Evolutionary conservation across 2,329 filamentous ascomycete genomes (phyloP).

Genomic region (Calonectria honghensis): DNA sequence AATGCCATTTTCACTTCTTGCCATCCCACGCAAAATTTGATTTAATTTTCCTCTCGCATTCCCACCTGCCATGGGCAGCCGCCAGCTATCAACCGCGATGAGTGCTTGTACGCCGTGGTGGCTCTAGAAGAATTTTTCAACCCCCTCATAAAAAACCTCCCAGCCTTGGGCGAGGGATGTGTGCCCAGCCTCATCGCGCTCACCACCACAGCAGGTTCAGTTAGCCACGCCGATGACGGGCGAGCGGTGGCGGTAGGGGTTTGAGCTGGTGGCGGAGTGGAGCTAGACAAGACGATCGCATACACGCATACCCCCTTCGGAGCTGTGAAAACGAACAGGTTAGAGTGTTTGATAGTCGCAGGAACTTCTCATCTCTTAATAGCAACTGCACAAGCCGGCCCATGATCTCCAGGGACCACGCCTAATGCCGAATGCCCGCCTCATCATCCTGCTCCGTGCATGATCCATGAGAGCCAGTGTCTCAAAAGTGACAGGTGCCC

Average conservation of each 20-base stretch:
- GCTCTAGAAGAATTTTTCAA: neutral
- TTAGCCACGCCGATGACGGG: constrained; percentile 43
- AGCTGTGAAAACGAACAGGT: constrained; percentile 33
- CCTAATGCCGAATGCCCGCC: constrained; percentile 28
- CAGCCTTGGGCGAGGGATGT: constrained; percentile 30
- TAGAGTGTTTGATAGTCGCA: constrained; percentile 45
- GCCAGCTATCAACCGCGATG: constrained; percentile 21
- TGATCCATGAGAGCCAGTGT: constrained; percentile 35
- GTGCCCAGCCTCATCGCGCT: constrained; percentile 41
- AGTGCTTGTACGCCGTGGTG: constrained; percentile 7
- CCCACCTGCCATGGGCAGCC: neutral
- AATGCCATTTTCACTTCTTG: constrained; percentile 1
- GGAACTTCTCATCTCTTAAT: constrained; percentile 40
- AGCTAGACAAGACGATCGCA: constrained; percentile 42
- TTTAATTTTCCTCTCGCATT: neutral
- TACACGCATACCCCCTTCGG: neutral
- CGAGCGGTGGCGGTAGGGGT: constrained; percentile 47
- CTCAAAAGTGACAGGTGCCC: constrained; percentile 45
- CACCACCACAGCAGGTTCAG: constrained; percentile 30
- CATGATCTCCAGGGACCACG: constrained; percentile 26
- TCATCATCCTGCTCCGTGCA: constrained; percentile 29
- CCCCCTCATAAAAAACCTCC: constrained; percentile 3
- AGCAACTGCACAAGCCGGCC: constrained; percentile 33
- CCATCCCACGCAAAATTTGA: constrained; percentile 7
- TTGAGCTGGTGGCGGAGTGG: constrained; percentile 46